These are phyloP conservation scores for Beauveria bassiana DNA, from an alignment of 2,329 filamentous ascomycete genomes.

Conservation along the genomic window DNA sequence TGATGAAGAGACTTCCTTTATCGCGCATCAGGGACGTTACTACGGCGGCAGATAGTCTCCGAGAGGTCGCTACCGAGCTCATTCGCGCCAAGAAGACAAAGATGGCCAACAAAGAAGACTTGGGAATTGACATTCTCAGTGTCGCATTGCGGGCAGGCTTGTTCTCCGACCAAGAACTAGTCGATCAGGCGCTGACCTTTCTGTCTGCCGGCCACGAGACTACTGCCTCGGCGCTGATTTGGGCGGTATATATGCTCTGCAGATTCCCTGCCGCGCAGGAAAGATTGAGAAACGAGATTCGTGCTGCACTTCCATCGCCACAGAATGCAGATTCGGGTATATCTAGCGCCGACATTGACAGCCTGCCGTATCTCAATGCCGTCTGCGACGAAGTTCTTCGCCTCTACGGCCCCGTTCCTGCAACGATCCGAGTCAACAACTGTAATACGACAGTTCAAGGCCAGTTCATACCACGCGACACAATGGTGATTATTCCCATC, in stretches of 20 bases:
- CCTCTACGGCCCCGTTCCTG: constrained; percentile 28
- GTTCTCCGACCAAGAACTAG: neutral
- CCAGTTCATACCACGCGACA: constrained; percentile 26
- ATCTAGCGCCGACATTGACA: neutral
- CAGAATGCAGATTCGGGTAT: neutral
- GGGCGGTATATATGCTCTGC: neutral
- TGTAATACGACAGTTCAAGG: constrained; percentile 25
- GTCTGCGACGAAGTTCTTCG: constrained; percentile 43
- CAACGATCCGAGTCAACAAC: constrained; percentile 22
- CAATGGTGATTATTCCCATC: constrained; percentile 23
- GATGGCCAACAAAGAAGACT: constrained; percentile 16
- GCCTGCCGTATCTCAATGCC: constrained; percentile 50
- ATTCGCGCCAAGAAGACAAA: neutral
- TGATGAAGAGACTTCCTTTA: neutral
- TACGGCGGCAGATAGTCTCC: neutral
- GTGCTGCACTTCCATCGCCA: neutral
- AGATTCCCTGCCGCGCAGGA: neutral
- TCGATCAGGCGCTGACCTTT: constrained; percentile 5
- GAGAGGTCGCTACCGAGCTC: neutral
- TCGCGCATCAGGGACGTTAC: neutral
- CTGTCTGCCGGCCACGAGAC: constrained; percentile 3
- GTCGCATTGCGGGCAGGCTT: neutral
- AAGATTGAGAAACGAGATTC: neutral
- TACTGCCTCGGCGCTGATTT: neutral
- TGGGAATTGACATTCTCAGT: constrained; percentile 13